A percentile compares a stretch with the other conserved stretches of the same genome.
Evolutionary conservation across 1,284 basidiomycete species (phyloP).

Genomic region (Ganoderma boninense): DNA sequence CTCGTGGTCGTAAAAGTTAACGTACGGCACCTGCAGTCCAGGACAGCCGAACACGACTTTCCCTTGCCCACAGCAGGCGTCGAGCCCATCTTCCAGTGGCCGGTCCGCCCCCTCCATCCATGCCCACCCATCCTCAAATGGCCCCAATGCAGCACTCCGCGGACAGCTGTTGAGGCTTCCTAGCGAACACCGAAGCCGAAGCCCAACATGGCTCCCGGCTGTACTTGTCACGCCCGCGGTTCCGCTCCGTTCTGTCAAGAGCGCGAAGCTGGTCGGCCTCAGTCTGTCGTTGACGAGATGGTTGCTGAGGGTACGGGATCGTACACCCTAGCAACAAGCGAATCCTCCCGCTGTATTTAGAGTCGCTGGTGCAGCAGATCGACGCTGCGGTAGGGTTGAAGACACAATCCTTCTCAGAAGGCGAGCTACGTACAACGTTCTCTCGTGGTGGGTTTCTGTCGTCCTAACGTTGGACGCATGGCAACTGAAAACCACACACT

Average conservation of each 20-base stretch:
- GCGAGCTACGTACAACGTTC: not conserved
- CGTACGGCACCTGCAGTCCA: not conserved
- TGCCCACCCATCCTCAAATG: not conserved
- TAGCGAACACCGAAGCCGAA: not conserved
- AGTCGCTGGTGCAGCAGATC: not conserved
- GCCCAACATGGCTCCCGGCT: not conserved
- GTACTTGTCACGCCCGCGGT: not conserved
- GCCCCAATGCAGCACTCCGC: not conserved
- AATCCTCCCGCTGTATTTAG: not conserved
- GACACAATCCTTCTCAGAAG: not conserved
- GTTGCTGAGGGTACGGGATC: not conserved
- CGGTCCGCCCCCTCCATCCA: not conserved
- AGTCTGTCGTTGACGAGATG: not conserved
- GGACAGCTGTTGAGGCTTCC: not conserved
- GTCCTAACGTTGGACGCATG: not conserved
- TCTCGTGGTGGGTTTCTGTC: too few relatives aligned
- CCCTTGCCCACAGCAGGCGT: not conserved
- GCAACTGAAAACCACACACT: not conserved
- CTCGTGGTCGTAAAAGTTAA: not conserved
- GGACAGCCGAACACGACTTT: not conserved
- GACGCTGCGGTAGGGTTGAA: conserved; percentile 2
- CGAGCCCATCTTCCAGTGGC: not conserved
- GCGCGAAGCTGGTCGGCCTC: not conserved
- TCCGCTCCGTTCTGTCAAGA: not conserved
- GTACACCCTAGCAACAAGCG: not conserved